Evolutionary conservation across 192 early-diverging fungal genomes (phyloP).

Genomic region (Phlyctochytrium bullatum): DNA sequence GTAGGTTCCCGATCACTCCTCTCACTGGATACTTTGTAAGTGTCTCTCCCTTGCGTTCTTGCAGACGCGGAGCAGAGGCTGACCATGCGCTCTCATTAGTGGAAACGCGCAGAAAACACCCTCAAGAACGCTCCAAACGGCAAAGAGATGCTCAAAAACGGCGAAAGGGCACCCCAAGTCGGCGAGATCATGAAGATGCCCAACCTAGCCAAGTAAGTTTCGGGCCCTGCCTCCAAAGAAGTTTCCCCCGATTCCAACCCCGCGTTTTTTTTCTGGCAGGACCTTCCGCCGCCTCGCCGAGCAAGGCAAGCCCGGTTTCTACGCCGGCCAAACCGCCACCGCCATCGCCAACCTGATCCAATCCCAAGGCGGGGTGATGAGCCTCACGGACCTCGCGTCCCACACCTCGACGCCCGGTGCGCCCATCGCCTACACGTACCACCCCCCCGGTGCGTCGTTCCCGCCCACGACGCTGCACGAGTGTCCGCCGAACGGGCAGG

Average conservation of each 20-base stretch:
- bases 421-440: slow-evolving; percentile 66
- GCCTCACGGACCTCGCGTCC: slow-evolving; percentile 57
- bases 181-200: slow-evolving; percentile 67
- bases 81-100: slow-evolving; percentile 21
- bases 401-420: slow-evolving; percentile 52
- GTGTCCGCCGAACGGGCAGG: slow-evolving; percentile 75
- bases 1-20: slow-evolving; percentile 15
- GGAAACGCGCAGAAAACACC: slow-evolving; percentile 28
- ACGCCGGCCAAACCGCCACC: slow-evolving; percentile 63
- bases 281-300: slow-evolving; percentile 56
- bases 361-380: slow-evolving; percentile 59
- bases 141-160: slow-evolving; percentile 43
- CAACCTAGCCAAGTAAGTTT: slow-evolving; percentile 48
- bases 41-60: slow-evolving; percentile 1
- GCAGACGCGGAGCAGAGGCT: background rate
- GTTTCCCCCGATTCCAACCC: background rate
- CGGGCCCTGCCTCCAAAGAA: background rate
- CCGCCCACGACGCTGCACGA: slow-evolving; percentile 53
- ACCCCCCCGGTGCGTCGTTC: slow-evolving; percentile 29
- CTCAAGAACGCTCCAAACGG: slow-evolving; percentile 36
- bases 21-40: slow-evolving; percentile 29
- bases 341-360: slow-evolving; percentile 58
- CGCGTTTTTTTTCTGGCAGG: slow-evolving; percentile 18
- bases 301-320: slow-evolving; percentile 67
- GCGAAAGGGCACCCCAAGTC: slow-evolving; percentile 47